Conservation (phyloP, 2,329 filamentous ascomycete species). For the Lasiodiplodia sp. region DNA sequence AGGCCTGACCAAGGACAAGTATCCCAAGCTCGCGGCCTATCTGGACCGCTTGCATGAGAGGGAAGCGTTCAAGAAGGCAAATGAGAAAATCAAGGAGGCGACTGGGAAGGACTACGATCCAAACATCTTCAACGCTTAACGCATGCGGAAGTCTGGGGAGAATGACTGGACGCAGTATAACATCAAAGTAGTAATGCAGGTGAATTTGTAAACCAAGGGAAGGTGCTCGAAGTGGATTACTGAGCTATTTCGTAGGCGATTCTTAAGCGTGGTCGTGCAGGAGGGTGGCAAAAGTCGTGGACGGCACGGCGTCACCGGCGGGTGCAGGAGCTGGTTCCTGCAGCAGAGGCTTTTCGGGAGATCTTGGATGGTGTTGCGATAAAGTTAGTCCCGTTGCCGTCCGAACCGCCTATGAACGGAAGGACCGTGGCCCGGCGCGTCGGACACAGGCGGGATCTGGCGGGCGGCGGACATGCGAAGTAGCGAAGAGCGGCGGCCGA, state of each 20-base stretch:
- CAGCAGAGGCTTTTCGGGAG: neutral
- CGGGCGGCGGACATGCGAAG: neutral
- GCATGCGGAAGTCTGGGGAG: neutral
- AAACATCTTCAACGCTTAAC: conserved; percentile 22
- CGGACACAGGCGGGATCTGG: neutral
- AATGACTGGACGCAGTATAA: neutral
- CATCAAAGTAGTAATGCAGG: neutral
- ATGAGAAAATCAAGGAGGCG: conserved; percentile 57
- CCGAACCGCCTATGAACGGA: neutral
- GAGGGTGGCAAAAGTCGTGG: neutral
- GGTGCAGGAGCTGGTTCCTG: neutral
- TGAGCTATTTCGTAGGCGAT: neutral
- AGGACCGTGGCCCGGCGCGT: neutral
- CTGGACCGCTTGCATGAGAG: conserved; percentile 53
- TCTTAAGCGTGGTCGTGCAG: neutral
- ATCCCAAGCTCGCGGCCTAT: conserved; percentile 57
- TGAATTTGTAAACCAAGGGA: neutral
- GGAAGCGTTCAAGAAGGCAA: conserved; percentile 56
- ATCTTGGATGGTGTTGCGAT: conserved; percentile 4
- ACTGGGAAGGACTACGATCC: conserved; percentile 47
- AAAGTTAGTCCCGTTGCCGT: conserved; percentile 4
- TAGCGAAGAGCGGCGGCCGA: conserved; percentile 16
- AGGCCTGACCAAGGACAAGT: conserved; percentile 51
- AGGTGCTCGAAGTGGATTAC: neutral
- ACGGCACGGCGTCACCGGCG: conserved; percentile 4